Conservation (phyloP, 192 early-diverging fungal genomes). For the Backusella morwellensis region DNA sequence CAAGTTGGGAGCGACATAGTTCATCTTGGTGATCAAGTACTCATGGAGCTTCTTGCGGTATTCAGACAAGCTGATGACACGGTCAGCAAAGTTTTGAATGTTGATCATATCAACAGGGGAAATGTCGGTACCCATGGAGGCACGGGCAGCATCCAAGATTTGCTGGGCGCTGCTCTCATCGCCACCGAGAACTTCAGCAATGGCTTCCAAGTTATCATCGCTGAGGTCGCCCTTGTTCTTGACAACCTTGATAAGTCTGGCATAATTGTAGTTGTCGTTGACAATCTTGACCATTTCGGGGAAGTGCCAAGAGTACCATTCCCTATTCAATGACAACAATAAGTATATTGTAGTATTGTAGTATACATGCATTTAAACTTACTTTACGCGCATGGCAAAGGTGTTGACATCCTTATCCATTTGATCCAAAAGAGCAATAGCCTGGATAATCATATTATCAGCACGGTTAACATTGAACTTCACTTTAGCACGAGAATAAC, state of each 20-base stretch:
- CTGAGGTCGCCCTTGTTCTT: conserved; percentile 89
- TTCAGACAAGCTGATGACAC: conserved; percentile 87
- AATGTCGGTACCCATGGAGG: conserved; percentile 99
- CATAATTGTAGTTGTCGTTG: conserved; percentile 89
- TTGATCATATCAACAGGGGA: conserved; percentile 94
- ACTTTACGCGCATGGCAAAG: conserved; percentile 91
- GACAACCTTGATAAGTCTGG: conserved; percentile 86
- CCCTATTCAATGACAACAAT: conserved; percentile 48
- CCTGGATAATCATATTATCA: conserved; percentile 97
- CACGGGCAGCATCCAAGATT: conserved; percentile 89
- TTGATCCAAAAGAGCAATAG: conserved; percentile 93
- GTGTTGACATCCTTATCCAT: conserved; percentile 99
- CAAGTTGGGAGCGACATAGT: conserved; percentile 94
- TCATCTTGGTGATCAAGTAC: conserved; percentile 96
- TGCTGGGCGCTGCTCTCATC: conserved; percentile 83
- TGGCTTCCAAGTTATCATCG: conserved; percentile 69
- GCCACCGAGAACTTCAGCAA: conserved; percentile 74
- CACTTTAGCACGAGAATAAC: conserved; percentile 97
- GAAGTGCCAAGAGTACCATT: conserved; percentile 99
- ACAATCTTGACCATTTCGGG: conserved; percentile 98
- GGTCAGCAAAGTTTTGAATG: conserved; percentile 90
- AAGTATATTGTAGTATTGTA: background rate
- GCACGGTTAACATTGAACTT: conserved; percentile 99
- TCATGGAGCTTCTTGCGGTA: conserved; percentile 92
- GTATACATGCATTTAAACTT: background rate